phyloP scores from a whole-genome alignment of 2,329 filamentous ascomycete genomes.

The Ophiostoma tasmaniense region DNA sequence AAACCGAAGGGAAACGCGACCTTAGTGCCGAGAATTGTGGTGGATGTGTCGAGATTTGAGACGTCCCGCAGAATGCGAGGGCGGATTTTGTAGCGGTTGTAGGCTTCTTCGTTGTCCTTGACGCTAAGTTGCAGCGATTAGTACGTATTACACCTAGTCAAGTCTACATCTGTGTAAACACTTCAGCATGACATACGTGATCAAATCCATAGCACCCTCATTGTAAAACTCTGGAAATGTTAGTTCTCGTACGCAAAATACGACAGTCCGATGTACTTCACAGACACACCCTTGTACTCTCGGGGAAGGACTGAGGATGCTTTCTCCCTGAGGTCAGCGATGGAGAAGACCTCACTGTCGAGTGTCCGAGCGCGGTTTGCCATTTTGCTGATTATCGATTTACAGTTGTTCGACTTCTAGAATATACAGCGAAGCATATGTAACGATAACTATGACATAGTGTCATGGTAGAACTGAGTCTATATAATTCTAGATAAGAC shows the following conservation, averaged over 20 bases:
- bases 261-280: not conserved
- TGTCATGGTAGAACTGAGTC: not conserved
- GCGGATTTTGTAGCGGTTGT: conserved; percentile 20
- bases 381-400: not conserved
- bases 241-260: not conserved
- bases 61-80: conserved; percentile 30
- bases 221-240: conserved; percentile 9
- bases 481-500: not conserved
- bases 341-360: not conserved
- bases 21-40: conserved; percentile 23
- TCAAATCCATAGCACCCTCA: conserved; percentile 16
- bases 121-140: not conserved
- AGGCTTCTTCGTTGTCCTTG: conserved; percentile 15
- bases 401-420: not conserved
- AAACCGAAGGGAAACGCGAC: conserved; percentile 43
- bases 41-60: conserved; percentile 18
- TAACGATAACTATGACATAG: not conserved
- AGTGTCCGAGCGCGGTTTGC: not conserved
- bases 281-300: not conserved
- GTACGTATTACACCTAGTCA: not conserved
- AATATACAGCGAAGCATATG: not conserved
- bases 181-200: not conserved
- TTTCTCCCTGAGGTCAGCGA: conserved; percentile 10
- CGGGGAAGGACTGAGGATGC: not conserved
- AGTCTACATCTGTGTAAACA: not conserved